Conservation (phyloP, 2,329 filamentous ascomycete genomes). For the Aspergillus puulaauensis region DNA sequence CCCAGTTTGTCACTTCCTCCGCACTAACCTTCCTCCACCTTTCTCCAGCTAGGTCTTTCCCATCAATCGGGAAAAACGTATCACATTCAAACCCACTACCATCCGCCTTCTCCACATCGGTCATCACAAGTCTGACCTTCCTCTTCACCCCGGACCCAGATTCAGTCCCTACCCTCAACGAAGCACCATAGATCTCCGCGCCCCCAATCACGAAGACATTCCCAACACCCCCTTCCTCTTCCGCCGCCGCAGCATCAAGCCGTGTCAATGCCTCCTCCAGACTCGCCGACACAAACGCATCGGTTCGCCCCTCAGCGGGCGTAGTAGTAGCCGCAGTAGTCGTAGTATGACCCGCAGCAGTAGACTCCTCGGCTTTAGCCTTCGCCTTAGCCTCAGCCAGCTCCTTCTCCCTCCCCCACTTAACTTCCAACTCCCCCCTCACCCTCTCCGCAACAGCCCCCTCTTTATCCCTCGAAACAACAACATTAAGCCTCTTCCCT, state of each 20-base stretch:
- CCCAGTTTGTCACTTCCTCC: conserved; percentile 41
- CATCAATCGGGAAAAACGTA: conserved; percentile 47
- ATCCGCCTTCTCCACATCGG: conserved; percentile 35
- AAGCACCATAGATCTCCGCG: conserved; percentile 75
- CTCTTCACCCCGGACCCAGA: not conserved
- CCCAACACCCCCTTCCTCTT: conserved; percentile 38
- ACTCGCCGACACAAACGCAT: conserved; percentile 55
- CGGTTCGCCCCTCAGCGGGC: conserved; percentile 22
- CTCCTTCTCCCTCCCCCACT: conserved; percentile 22
- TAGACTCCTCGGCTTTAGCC: conserved; percentile 10
- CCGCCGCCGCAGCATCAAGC: conserved; percentile 30
- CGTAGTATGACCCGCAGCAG: conserved; percentile 8
- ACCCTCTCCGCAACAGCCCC: conserved; percentile 33
- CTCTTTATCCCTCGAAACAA: conserved; percentile 61
- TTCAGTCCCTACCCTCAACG: conserved; percentile 48
- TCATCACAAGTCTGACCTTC: conserved; percentile 41
- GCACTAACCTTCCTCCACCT: conserved; percentile 35
- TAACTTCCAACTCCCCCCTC: conserved; percentile 34
- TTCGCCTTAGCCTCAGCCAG: not conserved
- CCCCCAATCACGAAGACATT: conserved; percentile 87
- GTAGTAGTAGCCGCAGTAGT: conserved; percentile 7
- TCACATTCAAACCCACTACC: conserved; percentile 45
- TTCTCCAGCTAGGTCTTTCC: conserved; percentile 27
- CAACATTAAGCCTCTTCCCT: conserved; percentile 75
- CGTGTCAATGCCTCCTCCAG: conserved; percentile 57